Conservation (phyloP, 495 filamentous ascomycete genomes). For the Neurospora sp. region DNA sequence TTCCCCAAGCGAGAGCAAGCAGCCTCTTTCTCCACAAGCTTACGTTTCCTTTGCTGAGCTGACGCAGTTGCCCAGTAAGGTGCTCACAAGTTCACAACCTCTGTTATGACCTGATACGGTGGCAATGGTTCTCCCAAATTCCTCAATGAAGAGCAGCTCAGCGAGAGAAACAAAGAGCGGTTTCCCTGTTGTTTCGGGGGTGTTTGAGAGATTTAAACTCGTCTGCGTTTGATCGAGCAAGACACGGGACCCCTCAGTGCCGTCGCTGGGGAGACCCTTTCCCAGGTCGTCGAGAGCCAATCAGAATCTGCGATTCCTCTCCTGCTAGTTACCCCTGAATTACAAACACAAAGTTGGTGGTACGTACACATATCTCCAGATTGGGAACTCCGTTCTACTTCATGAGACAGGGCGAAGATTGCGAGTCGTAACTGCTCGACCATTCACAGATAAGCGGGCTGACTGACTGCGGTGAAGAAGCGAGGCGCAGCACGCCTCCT, state of each 20-base stretch:
- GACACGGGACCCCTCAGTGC: neutral
- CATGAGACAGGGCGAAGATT: neutral
- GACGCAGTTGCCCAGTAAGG: neutral
- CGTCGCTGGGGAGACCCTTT: neutral
- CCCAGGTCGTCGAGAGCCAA: neutral
- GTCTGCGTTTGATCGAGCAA: neutral
- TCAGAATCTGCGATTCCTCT: neutral
- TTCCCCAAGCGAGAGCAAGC: neutral
- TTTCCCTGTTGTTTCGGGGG: neutral
- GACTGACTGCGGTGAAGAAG: neutral
- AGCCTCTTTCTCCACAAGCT: neutral
- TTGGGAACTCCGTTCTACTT: neutral
- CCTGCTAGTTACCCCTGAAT: neutral
- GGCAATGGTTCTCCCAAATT: neutral
- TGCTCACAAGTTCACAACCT: neutral
- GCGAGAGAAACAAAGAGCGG: neutral
- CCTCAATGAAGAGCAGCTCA: neutral
- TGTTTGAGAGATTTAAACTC: neutral
- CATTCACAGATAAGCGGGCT: neutral
- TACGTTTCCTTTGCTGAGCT: neutral
- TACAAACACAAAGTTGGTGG: neutral
- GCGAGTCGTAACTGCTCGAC: neutral
- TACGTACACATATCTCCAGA: neutral
- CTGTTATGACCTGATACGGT: neutral
- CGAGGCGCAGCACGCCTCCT: neutral